These are phyloP conservation scores for Actinidia arguta DNA, from an alignment of 179 eudicot species.

Conservation along the genomic window DNA sequence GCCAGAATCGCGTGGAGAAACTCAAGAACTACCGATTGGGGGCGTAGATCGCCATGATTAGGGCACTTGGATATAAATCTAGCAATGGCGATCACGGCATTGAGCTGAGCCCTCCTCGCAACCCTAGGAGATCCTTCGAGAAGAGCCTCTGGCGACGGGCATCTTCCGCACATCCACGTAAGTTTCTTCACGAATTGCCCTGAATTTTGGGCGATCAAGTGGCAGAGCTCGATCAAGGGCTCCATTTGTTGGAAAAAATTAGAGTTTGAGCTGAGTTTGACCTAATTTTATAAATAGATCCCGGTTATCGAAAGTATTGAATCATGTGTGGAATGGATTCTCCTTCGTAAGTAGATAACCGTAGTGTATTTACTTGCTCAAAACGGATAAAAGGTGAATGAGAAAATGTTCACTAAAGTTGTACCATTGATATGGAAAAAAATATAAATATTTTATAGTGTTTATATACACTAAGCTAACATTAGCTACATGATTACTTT, in stretches of 20 bases:
- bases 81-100: slow-evolving; percentile 64
- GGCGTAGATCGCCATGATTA: slow-evolving; percentile 46
- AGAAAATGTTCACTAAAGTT: too few relatives aligned
- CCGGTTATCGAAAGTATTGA: too few relatives aligned
- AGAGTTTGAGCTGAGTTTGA: too few relatives aligned
- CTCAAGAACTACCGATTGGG: slow-evolving; percentile 47
- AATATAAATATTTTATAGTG: too few relatives aligned
- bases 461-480: too few relatives aligned
- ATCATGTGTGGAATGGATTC: too few relatives aligned
- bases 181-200: slow-evolving; percentile 67
- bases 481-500: too few relatives aligned
- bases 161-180: slow-evolving; percentile 79
- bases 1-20: slow-evolving; percentile 62
- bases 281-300: too few relatives aligned
- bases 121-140: slow-evolving; percentile 62
- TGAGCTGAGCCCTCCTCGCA: slow-evolving; percentile 76
- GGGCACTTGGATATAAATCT: slow-evolving; percentile 78
- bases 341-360: too few relatives aligned
- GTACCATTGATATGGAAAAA: too few relatives aligned
- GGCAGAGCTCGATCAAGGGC: slow-evolving; percentile 85
- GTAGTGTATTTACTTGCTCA: too few relatives aligned
- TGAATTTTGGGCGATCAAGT: slow-evolving; percentile 77
- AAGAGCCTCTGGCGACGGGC: slow-evolving; percentile 66
- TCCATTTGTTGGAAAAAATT: slow-evolving; percentile 47
- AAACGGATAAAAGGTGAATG: too few relatives aligned